Base-by-base conservation (phyloP, 2,329 filamentous ascomycete genomes). In the Paracoccidioides brasiliensis region DNA sequence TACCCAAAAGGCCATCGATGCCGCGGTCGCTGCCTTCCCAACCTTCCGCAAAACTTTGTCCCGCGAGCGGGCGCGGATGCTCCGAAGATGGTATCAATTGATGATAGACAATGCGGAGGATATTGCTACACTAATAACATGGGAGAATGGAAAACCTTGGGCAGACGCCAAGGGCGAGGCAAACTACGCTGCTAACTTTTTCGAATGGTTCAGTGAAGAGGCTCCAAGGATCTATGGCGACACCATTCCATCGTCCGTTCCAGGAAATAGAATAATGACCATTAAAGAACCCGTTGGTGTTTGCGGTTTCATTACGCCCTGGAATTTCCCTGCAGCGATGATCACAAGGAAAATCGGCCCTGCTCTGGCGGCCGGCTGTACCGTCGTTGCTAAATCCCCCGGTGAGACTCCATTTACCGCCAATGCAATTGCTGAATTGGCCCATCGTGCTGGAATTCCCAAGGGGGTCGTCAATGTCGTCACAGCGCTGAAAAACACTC, bases 381-480 rank as follows among this genome's bases (percentile, higher is more conserved):
- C 91, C 0, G 87, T 95, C 2, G 90, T 97, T 1, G 84, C 84
- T 64, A 98, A 98, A 71, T 86, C 90, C 14, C 90, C 91, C 1
- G 84, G 85, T 51, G 91, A 97, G 76, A 96, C 93, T 0, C 93
- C 91, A 0, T 93, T 91, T 69, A 95, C 90, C 30, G 83, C 89
- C 0, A 83, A 95, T 41, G 91, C 91, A 1, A 72, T 97, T 22
- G 88, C 88, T 0, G 90, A 95, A 72, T 80, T 97, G 42, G 88
- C 85, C 8, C 81, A 87, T 65, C 83, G 90, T 14, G 91, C 91
- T 12, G 91, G 93, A 14, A 85, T 97, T 35, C 91, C 93, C 43
- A 84, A 85, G 66, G 91, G 91, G 41, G 90, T 96, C 0, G 80
- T 97, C 60, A 97, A 97, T 72, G 77, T 97, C 56, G 78, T 98